A percentile compares a stretch with the other conserved stretches of the same genome.
phyloP scores from a whole-genome alignment of 1,139 yeast species.

The Suhomyces maxii region DNA sequence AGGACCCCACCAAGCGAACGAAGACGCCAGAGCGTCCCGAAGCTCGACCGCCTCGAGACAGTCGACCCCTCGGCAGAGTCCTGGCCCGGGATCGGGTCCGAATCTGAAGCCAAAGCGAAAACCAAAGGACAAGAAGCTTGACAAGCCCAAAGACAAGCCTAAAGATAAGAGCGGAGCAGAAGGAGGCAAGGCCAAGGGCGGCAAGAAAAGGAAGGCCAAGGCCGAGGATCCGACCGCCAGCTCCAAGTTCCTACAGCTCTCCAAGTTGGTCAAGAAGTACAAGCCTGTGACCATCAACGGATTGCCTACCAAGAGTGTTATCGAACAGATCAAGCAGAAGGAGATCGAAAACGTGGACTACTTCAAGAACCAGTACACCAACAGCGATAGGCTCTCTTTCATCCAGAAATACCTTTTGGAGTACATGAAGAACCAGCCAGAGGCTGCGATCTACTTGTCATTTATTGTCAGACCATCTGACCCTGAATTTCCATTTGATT shows the following conservation, averaged over 20 bases:
- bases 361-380: slow-evolving; percentile 8
- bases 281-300: slow-evolving; percentile 40
- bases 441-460: slow-evolving; percentile 30
- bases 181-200: not conserved
- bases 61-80: not conserved
- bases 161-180: not conserved
- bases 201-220: slow-evolving; percentile 4
- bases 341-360: slow-evolving; percentile 7
- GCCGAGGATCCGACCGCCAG: slow-evolving; percentile 12
- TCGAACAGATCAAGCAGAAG: slow-evolving; percentile 12
- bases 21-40: not conserved
- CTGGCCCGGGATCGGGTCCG: not conserved
- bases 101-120: not conserved
- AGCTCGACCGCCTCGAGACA: not conserved
- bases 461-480: slow-evolving; percentile 56
- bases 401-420: slow-evolving; percentile 16
- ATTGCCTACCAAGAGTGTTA: slow-evolving; percentile 21
- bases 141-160: not conserved
- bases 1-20: not conserved
- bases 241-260: slow-evolving; percentile 16
- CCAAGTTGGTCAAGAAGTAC: slow-evolving; percentile 28
- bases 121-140: not conserved
- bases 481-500: slow-evolving; percentile 73
- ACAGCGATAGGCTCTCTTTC: slow-evolving; percentile 14
- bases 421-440: slow-evolving; percentile 15